A percentile compares a stretch with the other conserved stretches of the same genome.
These are phyloP conservation scores for Sphenostylis stenocarpa DNA, from an alignment of 306 rosid species.

Conservation along the genomic window DNA sequence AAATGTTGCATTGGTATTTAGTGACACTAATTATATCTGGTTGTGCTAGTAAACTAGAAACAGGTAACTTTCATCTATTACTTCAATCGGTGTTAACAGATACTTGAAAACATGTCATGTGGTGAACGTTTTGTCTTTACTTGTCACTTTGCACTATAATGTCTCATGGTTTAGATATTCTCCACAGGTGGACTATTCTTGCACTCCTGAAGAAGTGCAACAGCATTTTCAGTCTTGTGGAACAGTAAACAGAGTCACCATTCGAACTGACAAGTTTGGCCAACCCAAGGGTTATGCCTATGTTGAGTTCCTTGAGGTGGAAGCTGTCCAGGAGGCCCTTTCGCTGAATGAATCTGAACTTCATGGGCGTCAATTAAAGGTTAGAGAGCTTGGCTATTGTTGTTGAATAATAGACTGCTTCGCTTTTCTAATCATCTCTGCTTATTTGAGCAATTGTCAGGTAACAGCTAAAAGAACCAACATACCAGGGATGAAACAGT, in stretches of 20 bases:
- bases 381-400: constrained; percentile 10
- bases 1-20: background rate
- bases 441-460: constrained; percentile 35
- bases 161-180: constrained; percentile 5
- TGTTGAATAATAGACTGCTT: background rate
- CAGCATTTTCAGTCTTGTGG: constrained; percentile 83
- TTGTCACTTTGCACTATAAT: background rate
- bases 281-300: constrained; percentile 88
- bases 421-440: background rate
- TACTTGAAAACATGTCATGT: background rate
- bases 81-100: background rate
- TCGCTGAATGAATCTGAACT: constrained; percentile 72
- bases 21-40: background rate
- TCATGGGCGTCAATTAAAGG: constrained; percentile 83
- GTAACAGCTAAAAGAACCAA: constrained; percentile 75
- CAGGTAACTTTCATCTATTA: background rate
- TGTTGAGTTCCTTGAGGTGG: constrained; percentile 70
- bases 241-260: constrained; percentile 75
- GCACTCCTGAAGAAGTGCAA: constrained; percentile 86
- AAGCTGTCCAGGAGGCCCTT: constrained; percentile 79
- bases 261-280: constrained; percentile 78
- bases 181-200: constrained; percentile 68
- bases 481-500: constrained; percentile 78
- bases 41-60: background rate
- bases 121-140: constrained; percentile 9